Evolutionary conservation across 352 stramenopile species (phyloP).

Genomic region (Phytophthora boehmeriae): DNA sequence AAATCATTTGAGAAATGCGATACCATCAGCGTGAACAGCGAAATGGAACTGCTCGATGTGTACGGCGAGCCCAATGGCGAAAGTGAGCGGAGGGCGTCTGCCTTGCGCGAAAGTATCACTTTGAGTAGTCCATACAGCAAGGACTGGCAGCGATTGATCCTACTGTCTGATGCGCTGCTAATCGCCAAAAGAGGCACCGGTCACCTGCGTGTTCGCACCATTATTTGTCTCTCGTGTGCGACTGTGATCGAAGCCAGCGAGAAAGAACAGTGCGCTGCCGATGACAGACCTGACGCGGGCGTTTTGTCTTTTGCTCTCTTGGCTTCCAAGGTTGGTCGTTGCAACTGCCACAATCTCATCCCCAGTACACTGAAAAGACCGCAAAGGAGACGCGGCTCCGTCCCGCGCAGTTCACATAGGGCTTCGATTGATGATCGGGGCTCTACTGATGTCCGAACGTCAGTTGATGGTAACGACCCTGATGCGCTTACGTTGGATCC

Average conservation of each 20-base stretch:
- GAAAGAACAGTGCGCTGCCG: not conserved
- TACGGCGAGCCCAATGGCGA: conserved; percentile 10
- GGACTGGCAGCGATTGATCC: conserved; percentile 52
- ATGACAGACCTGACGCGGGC: not conserved
- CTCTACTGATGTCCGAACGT: no score
- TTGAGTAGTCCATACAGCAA: conserved; percentile 17
- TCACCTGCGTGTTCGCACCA: conserved; percentile 56
- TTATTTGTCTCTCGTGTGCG: conserved; percentile 68
- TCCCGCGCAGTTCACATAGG: conserved; percentile 25
- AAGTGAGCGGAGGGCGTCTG: conserved; percentile 13
- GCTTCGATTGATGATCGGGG: not conserved
- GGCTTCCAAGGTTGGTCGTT: conserved; percentile 56
- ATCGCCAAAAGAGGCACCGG: conserved; percentile 60
- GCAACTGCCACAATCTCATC: conserved; percentile 59
- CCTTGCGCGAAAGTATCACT: conserved; percentile 30
- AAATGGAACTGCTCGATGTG: conserved; percentile 22
- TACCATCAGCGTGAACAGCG: conserved; percentile 20
- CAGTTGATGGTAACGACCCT: conserved; percentile 3
- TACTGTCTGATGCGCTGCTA: conserved; percentile 71
- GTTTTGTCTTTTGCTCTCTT: conserved; percentile 42
- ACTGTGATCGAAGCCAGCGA: conserved; percentile 36
- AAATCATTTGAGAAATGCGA: conserved; percentile 12
- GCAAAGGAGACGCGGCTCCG: conserved; percentile 31
- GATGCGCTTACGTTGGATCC: not conserved
- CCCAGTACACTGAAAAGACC: conserved; percentile 48